These are phyloP conservation scores for Fennellomyces sp. DNA, from an alignment of 371 early-diverging fungal species.

Conservation along the genomic window DNA sequence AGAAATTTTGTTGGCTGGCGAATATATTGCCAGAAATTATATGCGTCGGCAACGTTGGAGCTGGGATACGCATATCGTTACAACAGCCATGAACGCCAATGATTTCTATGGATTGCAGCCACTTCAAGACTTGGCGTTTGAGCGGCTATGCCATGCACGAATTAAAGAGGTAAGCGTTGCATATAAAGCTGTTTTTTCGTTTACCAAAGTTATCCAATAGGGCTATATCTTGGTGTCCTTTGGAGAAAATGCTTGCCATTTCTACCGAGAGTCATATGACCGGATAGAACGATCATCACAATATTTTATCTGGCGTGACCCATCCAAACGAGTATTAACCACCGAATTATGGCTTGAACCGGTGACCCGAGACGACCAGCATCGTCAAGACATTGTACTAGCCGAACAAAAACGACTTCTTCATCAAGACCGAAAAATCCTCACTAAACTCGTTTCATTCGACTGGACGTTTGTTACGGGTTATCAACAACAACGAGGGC, in stretches of 20 bases:
- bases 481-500: conserved; percentile 4
- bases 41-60: conserved; percentile 62
- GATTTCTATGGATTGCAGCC: not conserved
- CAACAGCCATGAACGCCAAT: not conserved
- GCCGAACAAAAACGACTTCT: conserved; percentile 7
- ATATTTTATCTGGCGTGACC: conserved; percentile 68
- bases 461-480: conserved; percentile 70
- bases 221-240: conserved; percentile 60
- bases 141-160: conserved; percentile 61
- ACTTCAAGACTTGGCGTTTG: conserved; percentile 66
- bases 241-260: conserved; percentile 48
- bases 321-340: conserved; percentile 45
- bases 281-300: conserved; percentile 50
- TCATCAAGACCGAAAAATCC: conserved; percentile 47
- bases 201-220: no score
- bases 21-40: conserved; percentile 59
- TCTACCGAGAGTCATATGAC: conserved; percentile 61
- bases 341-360: conserved; percentile 85
- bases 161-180: conserved; percentile 48
- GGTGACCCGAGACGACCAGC: conserved; percentile 9
- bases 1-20: conserved; percentile 19
- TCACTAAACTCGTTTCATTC: conserved; percentile 70
- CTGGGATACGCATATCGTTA: conserved; percentile 58
- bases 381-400: not conserved
- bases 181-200: not conserved